These are phyloP conservation scores for Colletotrichum ledebouriae DNA, from an alignment of 2,329 filamentous ascomycete genomes.

Conservation along the genomic window DNA sequence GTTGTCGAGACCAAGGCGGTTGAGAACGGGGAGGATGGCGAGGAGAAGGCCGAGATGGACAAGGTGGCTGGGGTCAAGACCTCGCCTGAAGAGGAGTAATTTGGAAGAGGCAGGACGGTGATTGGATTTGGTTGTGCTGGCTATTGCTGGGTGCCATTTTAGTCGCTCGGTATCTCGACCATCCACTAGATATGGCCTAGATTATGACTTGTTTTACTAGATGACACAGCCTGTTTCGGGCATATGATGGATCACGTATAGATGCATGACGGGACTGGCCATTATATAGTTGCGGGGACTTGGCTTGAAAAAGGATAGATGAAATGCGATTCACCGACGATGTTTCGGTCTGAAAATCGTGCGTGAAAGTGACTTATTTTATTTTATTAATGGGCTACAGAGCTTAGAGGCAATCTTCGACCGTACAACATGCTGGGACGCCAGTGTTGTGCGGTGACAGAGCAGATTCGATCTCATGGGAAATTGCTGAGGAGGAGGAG, in stretches of 20 bases:
- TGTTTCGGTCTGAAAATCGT: neutral
- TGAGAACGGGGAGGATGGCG: neutral
- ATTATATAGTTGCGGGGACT: neutral
- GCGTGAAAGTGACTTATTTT: neutral
- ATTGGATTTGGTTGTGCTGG: neutral
- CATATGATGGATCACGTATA: slow-evolving; percentile 21
- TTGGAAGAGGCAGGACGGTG: slow-evolving; percentile 38
- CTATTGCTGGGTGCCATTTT: slow-evolving; percentile 1
- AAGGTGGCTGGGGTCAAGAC: slow-evolving; percentile 43
- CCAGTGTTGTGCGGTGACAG: too few relatives aligned
- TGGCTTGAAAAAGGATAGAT: slow-evolving; percentile 1
- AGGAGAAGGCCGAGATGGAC: slow-evolving; percentile 39
- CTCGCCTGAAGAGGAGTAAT: slow-evolving; percentile 40
- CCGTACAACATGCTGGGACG: too few relatives aligned
- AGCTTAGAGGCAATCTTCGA: too few relatives aligned
- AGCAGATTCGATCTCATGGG: too few relatives aligned
- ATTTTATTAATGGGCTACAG: too few relatives aligned
- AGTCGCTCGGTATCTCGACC: neutral
- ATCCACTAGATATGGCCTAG: slow-evolving; percentile 8
- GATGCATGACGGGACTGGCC: slow-evolving; percentile 13
- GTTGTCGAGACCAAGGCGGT: slow-evolving; percentile 42
- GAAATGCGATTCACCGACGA: neutral
- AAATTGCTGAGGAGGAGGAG: too few relatives aligned
- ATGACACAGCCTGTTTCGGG: slow-evolving; percentile 17
- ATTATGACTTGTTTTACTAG: slow-evolving; percentile 29